phyloP scores from a whole-genome alignment of 768 basidiomycete genomes.

The Collybiopsis luxurians region DNA sequence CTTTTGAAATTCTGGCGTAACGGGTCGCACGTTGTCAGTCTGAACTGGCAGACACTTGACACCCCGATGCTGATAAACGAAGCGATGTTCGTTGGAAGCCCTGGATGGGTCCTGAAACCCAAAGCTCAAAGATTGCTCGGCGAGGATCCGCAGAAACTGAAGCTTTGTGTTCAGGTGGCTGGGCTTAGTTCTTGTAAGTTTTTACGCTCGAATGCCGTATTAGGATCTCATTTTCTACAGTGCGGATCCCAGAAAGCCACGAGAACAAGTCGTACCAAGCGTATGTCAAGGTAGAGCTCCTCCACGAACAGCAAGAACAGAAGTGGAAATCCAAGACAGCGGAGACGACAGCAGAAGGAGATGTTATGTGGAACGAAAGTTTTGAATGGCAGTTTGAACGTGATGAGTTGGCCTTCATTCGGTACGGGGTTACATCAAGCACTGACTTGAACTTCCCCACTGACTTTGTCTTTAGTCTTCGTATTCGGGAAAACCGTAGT shows the following conservation, averaged over 20 bases:
- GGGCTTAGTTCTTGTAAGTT: conserved; percentile 45
- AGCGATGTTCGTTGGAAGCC: conserved; percentile 55
- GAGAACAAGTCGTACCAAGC: conserved; percentile 35
- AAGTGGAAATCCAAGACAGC: conserved; percentile 42
- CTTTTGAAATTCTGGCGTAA: conserved; percentile 52
- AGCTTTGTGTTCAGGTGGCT: conserved; percentile 31
- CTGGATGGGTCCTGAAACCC: conserved; percentile 57
- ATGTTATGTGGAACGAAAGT: conserved; percentile 39
- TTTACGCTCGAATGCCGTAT: background rate
- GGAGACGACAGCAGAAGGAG: conserved; percentile 33
- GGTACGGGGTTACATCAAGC: conserved; percentile 28
- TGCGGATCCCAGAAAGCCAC: conserved; percentile 42
- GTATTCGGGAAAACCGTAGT: conserved; percentile 30
- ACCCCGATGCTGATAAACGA: conserved; percentile 59
- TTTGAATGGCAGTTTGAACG: conserved; percentile 49
- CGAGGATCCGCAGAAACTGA: conserved; percentile 12
- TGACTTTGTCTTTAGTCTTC: conserved; percentile 1
- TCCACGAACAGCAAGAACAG: conserved; percentile 35
- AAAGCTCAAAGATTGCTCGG: conserved; percentile 18
- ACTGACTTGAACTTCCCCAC: background rate
- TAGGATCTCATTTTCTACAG: conserved; percentile 22
- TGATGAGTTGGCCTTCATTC: conserved; percentile 53
- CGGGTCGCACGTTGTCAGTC: conserved; percentile 54
- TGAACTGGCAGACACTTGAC: conserved; percentile 68
- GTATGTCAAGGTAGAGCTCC: conserved; percentile 45